Evolutionary conservation across 1,284 basidiomycete species (phyloP), one percentile per base, ranked within the genome.

Genomic region (Ustilago loliicola): DNA sequence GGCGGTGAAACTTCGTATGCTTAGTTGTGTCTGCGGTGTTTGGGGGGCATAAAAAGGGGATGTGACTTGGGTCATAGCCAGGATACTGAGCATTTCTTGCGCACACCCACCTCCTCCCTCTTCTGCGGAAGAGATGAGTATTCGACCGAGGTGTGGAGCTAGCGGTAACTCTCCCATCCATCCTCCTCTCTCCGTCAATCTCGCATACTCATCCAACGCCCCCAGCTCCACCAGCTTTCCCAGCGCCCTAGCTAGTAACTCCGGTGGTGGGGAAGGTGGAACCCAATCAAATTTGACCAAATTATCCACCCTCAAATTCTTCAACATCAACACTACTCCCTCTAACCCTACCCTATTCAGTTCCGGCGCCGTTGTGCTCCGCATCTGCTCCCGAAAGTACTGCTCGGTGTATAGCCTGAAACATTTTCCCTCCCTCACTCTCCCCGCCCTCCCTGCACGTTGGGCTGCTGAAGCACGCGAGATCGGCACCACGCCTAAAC

Each of bases 11-110:
- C 97, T 96, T 61, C 96, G 89, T 56, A 94, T 89, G 86, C 96
- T 94, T 10, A 99, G 88, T 86, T 97, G 94, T 10, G 93, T 94
- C 60, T 95, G 86, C 0, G 94, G 93, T 8, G 92, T 93, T 19
- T 83, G 73, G 0, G 68, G 71, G 11, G 75, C 67, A 27, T 71
- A 53, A 52, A 85, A 86, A 2, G 81, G 83, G 11, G 72, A 25
- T 2, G 66, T 63, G 25, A 86, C 90, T 4, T 93, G 90, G 10
- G 93, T 93, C 94, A 99, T 98, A 0, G 96, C 95, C 1, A 95
- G 93, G 68, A 99, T 97, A 0, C 94, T 94, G 60, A 99, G 88
- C 51, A 97, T 93, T 85, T 99, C 96, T 83, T 96, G 92, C 2
- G 94, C 93, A 81, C 96, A 99, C 9, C 15, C 15, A 15, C 3